Evolutionary conservation across 2,329 filamentous ascomycete genomes (phyloP), one percentile per base, ranked within the genome.

Genomic region (Fusarium temperatum): DNA sequence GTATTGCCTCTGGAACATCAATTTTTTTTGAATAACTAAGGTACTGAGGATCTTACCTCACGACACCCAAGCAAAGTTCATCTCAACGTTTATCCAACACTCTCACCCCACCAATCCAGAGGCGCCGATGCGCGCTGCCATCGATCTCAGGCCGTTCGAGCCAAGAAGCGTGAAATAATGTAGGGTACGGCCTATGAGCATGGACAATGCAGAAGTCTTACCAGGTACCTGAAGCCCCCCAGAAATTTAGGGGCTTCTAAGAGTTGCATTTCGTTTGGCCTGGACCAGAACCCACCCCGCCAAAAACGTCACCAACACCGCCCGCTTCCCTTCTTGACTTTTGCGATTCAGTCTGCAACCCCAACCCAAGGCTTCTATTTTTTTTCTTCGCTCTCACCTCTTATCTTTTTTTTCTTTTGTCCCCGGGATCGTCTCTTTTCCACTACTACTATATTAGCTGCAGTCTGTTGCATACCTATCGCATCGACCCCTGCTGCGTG

Each of bases 331-430:
- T 70, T 74, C 66, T 75, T 69, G 51, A 75, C 74, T 76, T 73
- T 77, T 76, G 70, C 77, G 77, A 78, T 72, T 75, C 73, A 77
- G 69, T 74, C 72, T 71, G 54, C 68, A 63, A 62, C 76, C 69
- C 18, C 53, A 42, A 73, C 69, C 18, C 53, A 42, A 73, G 70
- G 57, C 70, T 72, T 65, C 56, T 58, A 36, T 48, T 35, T 59
- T 58, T 58, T 56, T 60, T 60, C 45, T 35, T 39, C 55, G 44
- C 62, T 53, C 45, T 61, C 59, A 60, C 39, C 61, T 35, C 56
- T 47, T 42, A 45, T 26, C 58, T 36, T 63, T 39, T 39, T 63
- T 63, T 57, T 58, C 58, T 54, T 58, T 44, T 42, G 36, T 56
- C 65, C 14, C 55, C 24, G 22, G 66, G 32, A 44, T 51, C 35